Conservation (phyloP, 2,329 filamentous ascomycete genomes). For the Fragosphaeria purpurea region DNA sequence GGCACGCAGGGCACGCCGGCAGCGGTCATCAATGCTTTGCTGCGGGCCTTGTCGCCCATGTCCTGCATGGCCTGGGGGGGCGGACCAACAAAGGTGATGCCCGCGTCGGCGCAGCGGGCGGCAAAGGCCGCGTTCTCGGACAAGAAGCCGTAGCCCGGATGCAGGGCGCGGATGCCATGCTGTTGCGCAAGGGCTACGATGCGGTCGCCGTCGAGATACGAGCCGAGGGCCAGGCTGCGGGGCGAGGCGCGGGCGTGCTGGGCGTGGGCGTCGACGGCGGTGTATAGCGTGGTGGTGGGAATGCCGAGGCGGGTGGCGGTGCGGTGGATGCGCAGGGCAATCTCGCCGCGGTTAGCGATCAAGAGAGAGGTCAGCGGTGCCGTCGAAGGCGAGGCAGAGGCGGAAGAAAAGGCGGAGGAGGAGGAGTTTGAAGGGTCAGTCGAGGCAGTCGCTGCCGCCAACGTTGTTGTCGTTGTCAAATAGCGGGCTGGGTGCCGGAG, state of each 20-base stretch:
- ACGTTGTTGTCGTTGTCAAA: conserved; percentile 3
- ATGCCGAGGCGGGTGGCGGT: conserved; percentile 86
- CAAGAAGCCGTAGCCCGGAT: conserved; percentile 93
- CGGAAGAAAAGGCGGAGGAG: conserved; percentile 14
- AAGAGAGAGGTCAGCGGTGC: conserved; percentile 54
- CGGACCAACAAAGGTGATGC: conserved; percentile 88
- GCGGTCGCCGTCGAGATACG: conserved; percentile 85
- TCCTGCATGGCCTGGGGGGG: conserved; percentile 71
- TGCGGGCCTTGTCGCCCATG: conserved; percentile 89
- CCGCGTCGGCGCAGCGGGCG: conserved; percentile 75
- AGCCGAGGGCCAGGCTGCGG: conserved; percentile 73
- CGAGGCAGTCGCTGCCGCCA: conserved; percentile 4
- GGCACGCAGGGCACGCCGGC: conserved; percentile 96
- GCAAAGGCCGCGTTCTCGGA: conserved; percentile 92
- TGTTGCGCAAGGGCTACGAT: conserved; percentile 84
- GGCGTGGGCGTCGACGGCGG: conserved; percentile 74
- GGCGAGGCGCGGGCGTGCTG: conserved; percentile 84
- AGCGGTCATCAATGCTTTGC: conserved; percentile 91
- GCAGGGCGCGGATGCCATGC: conserved; percentile 80
- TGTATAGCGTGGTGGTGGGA: conserved; percentile 88
- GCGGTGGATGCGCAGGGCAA: conserved; percentile 82
- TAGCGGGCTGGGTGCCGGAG: conserved; percentile 10
- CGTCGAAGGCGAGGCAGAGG: conserved; percentile 21
- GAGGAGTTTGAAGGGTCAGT: conserved; percentile 3
- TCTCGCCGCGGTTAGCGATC: conserved; percentile 95